phyloP scores from a whole-genome alignment of 805 yeast genomes.

The Saturnispora galanensis region DNA sequence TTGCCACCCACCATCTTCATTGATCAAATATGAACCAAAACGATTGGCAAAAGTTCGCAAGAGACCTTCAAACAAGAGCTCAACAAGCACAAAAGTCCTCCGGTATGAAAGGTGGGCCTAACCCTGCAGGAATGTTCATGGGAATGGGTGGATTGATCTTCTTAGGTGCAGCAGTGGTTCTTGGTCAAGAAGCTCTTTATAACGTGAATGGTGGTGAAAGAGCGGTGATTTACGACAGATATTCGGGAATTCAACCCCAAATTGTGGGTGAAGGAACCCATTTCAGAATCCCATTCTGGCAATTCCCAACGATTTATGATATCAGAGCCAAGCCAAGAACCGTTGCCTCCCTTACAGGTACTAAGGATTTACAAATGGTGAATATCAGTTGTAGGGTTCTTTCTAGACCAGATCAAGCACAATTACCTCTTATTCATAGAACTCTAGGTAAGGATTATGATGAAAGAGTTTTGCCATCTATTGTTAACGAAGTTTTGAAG shows the following conservation, averaged over 20 bases:
- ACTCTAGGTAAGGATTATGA: slow-evolving; percentile 93
- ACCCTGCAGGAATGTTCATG: slow-evolving; percentile 47
- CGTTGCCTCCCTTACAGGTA: slow-evolving; percentile 92
- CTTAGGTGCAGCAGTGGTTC: slow-evolving; percentile 47
- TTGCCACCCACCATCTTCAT: slow-evolving; percentile 1
- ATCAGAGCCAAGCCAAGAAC: slow-evolving; percentile 96
- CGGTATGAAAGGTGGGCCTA: slow-evolving; percentile 19
- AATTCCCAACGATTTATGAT: slow-evolving; percentile 85
- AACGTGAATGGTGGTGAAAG: slow-evolving; percentile 99
- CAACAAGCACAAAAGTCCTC: slow-evolving; percentile 28
- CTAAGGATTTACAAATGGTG: slow-evolving; percentile 98
- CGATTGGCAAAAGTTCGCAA: slow-evolving; percentile 45
- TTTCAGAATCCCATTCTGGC: slow-evolving; percentile 87
- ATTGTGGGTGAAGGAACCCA: slow-evolving; percentile 94
- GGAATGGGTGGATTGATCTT: slow-evolving; percentile 54
- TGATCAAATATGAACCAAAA: slow-evolving; percentile 24
- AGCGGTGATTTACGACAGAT: slow-evolving; percentile 85
- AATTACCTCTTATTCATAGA: slow-evolving; percentile 78
- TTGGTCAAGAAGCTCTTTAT: slow-evolving; percentile 50
- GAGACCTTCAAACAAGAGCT: slow-evolving; percentile 38
- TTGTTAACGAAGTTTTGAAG: slow-evolving; percentile 93
- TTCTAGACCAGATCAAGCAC: slow-evolving; percentile 71
- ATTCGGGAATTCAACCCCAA: slow-evolving; percentile 72
- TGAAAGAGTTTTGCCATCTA: slow-evolving; percentile 92
- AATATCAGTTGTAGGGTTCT: slow-evolving; percentile 97